Base-by-base conservation (phyloP, 768 basidiomycete genomes). In the Stropharia rugosoannulata region DNA sequence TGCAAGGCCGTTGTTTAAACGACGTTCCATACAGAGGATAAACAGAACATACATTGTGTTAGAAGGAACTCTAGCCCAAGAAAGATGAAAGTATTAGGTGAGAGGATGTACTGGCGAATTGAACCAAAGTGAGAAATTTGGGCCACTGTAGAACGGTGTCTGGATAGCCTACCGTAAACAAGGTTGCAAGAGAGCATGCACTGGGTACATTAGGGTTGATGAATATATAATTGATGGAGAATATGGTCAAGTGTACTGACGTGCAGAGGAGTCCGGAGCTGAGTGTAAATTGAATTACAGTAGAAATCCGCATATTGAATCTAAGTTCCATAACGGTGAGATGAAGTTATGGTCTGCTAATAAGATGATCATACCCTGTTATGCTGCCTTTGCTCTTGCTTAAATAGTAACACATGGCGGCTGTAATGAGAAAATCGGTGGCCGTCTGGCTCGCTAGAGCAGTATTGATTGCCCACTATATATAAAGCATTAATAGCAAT, bases 401-500 rank as follows among this genome's bases (percentile, higher is more conserved):
- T 3, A 62, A 47, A 15, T 62, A 62, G 41, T 54, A 62, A 29
- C 58, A 62, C 44, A 62, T 59, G n/a, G 58, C 43, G 25, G 27
- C 40, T 2, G 58, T 55, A 12, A 62, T 44, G 11, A 59, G 44
- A 15, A 62, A 54, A 37, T 62, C 61, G n/a, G 57, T 62, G 11
- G 38, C 36, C 5, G 61, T 62, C 5, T 58, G 54, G 19, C 54
- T 54, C 10, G 51, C 58, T 16, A 62, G 58, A 4, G 55, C 55
- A 1, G 55, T 44, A 22, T 46, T 43, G 4, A 62, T 47, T 2
- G 50, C 46, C 61, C 61, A 62, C 61, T 62, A 27, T 3, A 44
- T 48, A 19, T 41, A 5, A 10, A 32, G 37, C n/a, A 29, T 19
- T 37, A 22, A 8, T 1, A 25, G 37, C 27, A 3, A 18, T 11